Evolutionary conservation across 2,329 filamentous ascomycete species (phyloP).

Genomic region (Calonectria pseudoreteaudii): DNA sequence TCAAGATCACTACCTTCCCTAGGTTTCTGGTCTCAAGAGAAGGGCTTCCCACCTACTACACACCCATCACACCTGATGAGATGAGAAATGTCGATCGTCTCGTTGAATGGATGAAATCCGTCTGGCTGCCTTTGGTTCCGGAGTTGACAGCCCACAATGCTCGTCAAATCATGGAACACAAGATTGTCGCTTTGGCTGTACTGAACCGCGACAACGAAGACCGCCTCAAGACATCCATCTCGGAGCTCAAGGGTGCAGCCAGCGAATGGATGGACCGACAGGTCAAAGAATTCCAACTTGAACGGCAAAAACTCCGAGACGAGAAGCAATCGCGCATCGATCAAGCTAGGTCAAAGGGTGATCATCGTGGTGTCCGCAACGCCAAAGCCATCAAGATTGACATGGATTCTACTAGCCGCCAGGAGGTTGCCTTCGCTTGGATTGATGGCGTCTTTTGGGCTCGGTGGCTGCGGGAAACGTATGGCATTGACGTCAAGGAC

Average conservation of each 20-base stretch:
- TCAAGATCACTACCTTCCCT: constrained; percentile 98
- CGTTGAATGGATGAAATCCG: constrained; percentile 92
- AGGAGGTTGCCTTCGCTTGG: constrained; percentile 96
- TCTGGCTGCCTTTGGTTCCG: constrained; percentile 96
- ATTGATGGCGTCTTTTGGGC: constrained; percentile 98
- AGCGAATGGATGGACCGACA: constrained; percentile 99
- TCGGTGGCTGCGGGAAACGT: constrained; percentile 94
- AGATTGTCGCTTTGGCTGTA: constrained; percentile 93
- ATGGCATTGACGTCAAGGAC: constrained; percentile 87
- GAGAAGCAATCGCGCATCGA: constrained; percentile 96
- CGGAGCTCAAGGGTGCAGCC: constrained; percentile 95
- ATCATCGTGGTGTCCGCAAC: constrained; percentile 85
- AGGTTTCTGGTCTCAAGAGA: constrained; percentile 89
- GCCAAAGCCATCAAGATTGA: constrained; percentile 94
- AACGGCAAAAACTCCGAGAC: constrained; percentile 92
- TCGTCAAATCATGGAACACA: constrained; percentile 93
- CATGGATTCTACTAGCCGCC: constrained; percentile 87
- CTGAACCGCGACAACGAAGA: constrained; percentile 84
- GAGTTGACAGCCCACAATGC: constrained; percentile 94
- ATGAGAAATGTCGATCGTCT: constrained; percentile 89
- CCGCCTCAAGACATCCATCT: constrained; percentile 81
- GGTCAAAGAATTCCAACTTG: constrained; percentile 88
- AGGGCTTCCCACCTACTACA: constrained; percentile 90
- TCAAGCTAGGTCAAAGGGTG: constrained; percentile 92
- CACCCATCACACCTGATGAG: constrained; percentile 85